These are phyloP conservation scores for Fusarium sp. DNA, from an alignment of 2,329 filamentous ascomycete species.

Conservation along the genomic window DNA sequence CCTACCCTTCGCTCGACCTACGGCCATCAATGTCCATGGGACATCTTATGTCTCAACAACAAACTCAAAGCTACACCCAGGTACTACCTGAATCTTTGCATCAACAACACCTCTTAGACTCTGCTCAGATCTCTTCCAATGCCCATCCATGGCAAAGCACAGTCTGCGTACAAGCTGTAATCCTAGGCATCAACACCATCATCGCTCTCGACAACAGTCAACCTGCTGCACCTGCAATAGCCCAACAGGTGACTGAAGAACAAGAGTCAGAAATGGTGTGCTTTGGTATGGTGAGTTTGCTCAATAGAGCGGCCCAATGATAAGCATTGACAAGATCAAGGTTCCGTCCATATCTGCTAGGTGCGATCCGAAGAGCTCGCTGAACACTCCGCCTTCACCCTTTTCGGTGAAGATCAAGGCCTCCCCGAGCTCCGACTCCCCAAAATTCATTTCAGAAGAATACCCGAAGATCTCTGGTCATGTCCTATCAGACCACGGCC, in stretches of 20 bases:
- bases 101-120: too few relatives aligned
- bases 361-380: not conserved
- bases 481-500: slow-evolving; percentile 6
- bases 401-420: too few relatives aligned
- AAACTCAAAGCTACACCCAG: not conserved
- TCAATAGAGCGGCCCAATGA: accelerated
- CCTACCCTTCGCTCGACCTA: not conserved
- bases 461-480: not conserved
- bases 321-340: not conserved
- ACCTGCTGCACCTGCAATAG: not conserved
- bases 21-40: too few relatives aligned
- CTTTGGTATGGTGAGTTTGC: slow-evolving; percentile 21
- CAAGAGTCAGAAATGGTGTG: not conserved
- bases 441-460: too few relatives aligned
- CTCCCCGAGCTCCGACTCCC: too few relatives aligned
- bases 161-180: too few relatives aligned
- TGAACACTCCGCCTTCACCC: too few relatives aligned
- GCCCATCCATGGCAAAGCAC: not conserved
- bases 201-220: not conserved
- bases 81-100: accelerated
- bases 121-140: too few relatives aligned
- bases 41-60: not conserved
- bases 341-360: slow-evolving; percentile 5
- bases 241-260: not conserved
- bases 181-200: too few relatives aligned